A percentile compares a stretch with the other conserved stretches of the same genome.
Conservation (phyloP, 768 basidiomycete species). For the Mycena galopus region DNA sequence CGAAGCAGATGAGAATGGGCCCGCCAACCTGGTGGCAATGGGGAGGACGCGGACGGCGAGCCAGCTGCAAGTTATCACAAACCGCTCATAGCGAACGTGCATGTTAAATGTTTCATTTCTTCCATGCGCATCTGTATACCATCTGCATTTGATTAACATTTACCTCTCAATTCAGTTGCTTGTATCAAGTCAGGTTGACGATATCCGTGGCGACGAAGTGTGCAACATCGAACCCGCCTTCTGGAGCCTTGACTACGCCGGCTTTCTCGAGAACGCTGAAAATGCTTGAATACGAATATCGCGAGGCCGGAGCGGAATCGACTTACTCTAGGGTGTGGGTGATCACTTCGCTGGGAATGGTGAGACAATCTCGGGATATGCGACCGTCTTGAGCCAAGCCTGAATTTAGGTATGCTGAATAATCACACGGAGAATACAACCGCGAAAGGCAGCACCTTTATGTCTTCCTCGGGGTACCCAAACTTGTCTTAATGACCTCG, state of each 20-base stretch:
- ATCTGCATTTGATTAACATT: conserved; percentile 15
- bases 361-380: conserved; percentile 77
- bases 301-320: background rate
- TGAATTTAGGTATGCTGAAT: conserved; percentile 47
- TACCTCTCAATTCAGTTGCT: background rate
- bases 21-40: background rate
- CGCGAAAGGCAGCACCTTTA: conserved; percentile 61
- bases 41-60: background rate
- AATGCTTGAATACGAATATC: conserved; percentile 10
- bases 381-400: conserved; percentile 89
- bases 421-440: background rate
- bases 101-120: conserved; percentile 7
- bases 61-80: background rate
- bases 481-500: conserved; percentile 84
- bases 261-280: conserved; percentile 80
- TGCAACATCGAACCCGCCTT: conserved; percentile 66
- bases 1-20: conserved; percentile 4
- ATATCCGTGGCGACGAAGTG: conserved; percentile 71
- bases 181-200: conserved; percentile 60
- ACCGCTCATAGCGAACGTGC: background rate
- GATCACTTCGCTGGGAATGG: conserved; percentile 76
- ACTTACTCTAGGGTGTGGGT: conserved; percentile 77
- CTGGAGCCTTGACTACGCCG: conserved; percentile 73
- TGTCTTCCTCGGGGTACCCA: conserved; percentile 86
- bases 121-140: conserved; percentile 25